Conservation (phyloP, 2,329 filamentous ascomycete species). For the Fusarium sp. region DNA sequence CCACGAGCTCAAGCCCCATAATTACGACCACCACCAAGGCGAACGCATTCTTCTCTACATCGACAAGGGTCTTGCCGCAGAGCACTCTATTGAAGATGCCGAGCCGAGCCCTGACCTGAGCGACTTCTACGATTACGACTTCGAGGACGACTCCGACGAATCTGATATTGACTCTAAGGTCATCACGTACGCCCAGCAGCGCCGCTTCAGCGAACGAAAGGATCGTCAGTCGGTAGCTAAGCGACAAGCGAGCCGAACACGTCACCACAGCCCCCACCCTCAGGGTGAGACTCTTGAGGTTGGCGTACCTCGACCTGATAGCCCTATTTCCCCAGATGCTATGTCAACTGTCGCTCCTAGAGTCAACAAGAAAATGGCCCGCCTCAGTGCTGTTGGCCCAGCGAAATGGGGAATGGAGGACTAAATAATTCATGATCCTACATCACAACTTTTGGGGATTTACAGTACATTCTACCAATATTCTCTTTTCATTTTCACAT, state of each 20-base stretch:
- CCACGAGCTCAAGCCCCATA: slow-evolving; percentile 19
- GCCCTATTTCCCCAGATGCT: slow-evolving; percentile 54
- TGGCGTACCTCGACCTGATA: slow-evolving; percentile 58
- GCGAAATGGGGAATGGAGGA: slow-evolving; percentile 44
- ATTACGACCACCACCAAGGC: slow-evolving; percentile 35
- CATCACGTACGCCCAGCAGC: slow-evolving; percentile 34
- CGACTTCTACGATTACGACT: slow-evolving; percentile 57
- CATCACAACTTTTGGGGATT: slow-evolving; percentile 4
- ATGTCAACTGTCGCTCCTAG: slow-evolving; percentile 48
- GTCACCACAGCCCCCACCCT: slow-evolving; percentile 9
- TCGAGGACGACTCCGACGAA: slow-evolving; percentile 47
- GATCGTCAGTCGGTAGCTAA: slow-evolving; percentile 25
- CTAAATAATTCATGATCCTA: slow-evolving; percentile 18
- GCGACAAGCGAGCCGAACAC: slow-evolving; percentile 28
- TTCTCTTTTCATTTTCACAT: slow-evolving; percentile 23
- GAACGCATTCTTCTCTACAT: slow-evolving; percentile 50
- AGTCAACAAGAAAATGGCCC: slow-evolving; percentile 57
- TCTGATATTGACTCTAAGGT: slow-evolving; percentile 36
- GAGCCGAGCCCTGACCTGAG: slow-evolving; percentile 56
- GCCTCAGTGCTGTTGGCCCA: slow-evolving; percentile 53
- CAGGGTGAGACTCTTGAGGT: slow-evolving; percentile 35
- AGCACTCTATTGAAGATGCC: slow-evolving; percentile 43
- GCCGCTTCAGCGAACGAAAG: slow-evolving; percentile 22
- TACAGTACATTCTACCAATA: slow-evolving; percentile 31
- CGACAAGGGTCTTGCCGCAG: slow-evolving; percentile 46